Conservation (phyloP, 1,139 yeast species). For the Suhomyces panamericanus region DNA sequence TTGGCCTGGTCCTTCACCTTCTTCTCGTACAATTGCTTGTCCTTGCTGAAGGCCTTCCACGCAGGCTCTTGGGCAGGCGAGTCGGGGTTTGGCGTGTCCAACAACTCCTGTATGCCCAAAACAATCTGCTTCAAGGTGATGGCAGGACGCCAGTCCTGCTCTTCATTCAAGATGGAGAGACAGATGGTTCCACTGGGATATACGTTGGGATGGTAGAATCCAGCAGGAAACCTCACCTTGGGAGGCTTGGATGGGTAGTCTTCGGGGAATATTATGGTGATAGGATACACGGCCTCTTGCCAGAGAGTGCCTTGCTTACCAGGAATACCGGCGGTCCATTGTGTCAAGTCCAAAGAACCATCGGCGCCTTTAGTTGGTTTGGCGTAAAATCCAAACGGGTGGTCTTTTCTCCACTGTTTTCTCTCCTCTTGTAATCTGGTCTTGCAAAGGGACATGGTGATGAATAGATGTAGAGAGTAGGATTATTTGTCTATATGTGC, state of each 20-base stretch:
- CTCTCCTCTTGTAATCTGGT: conserved; percentile 85
- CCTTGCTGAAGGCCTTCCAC: conserved; percentile 78
- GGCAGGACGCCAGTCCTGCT: conserved; percentile 98
- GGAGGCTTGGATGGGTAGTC: conserved; percentile 98
- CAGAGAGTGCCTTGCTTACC: conserved; percentile 85
- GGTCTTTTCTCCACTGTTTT: conserved; percentile 97
- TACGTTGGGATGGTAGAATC: conserved; percentile 94
- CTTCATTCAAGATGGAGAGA: conserved; percentile 88
- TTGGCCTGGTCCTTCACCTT: conserved; percentile 82
- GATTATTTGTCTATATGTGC: background rate
- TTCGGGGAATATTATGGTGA: conserved; percentile 77
- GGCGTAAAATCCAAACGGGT: conserved; percentile 96
- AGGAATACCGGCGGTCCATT: conserved; percentile 95
- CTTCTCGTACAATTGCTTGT: conserved; percentile 66
- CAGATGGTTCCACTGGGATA: conserved; percentile 97
- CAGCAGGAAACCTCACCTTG: conserved; percentile 81
- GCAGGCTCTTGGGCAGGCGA: conserved; percentile 99
- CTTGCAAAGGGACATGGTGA: conserved; percentile 55
- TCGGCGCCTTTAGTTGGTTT: conserved; percentile 77
- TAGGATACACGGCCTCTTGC: conserved; percentile 89
- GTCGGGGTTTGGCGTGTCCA: conserved; percentile 87
- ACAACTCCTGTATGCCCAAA: conserved; percentile 87
- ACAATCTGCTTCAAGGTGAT: conserved; percentile 87
- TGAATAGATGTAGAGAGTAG: background rate
- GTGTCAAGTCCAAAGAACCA: conserved; percentile 80